These are phyloP conservation scores for Didymellaceae sp. DNA, from an alignment of 2,329 filamentous ascomycete genomes.

Conservation along the genomic window DNA sequence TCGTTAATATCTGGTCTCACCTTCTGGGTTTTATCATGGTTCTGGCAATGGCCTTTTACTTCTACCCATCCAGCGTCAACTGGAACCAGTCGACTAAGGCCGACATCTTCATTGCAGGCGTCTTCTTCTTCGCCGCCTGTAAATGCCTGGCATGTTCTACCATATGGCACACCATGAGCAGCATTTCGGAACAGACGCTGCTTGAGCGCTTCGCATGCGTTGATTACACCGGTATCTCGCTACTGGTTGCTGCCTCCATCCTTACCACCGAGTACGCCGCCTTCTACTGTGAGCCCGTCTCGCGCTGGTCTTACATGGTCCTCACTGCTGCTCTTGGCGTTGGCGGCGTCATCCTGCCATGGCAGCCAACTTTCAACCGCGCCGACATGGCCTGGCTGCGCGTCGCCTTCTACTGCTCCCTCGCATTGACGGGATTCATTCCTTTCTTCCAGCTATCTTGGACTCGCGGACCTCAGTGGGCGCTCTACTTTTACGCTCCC, in stretches of 20 bases:
- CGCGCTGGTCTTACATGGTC: constrained; percentile 84
- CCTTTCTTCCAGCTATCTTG: constrained; percentile 84
- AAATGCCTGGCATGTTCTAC: constrained; percentile 95
- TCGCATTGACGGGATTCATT: constrained; percentile 86
- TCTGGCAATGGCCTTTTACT: constrained; percentile 88
- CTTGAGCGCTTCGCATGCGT: constrained; percentile 97
- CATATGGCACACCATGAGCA: constrained; percentile 99
- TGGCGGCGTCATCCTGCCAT: constrained; percentile 88
- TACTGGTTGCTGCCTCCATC: constrained; percentile 94
- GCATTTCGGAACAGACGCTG: constrained; percentile 85
- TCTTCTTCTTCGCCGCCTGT: constrained; percentile 95
- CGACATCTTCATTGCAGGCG: constrained; percentile 87
- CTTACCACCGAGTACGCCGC: constrained; percentile 98
- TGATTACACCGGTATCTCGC: constrained; percentile 95
- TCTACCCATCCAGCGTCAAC: constrained; percentile 87
- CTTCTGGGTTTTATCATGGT: constrained; percentile 87
- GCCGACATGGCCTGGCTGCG: constrained; percentile 91
- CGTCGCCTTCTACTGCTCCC: constrained; percentile 87
- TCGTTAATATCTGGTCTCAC: constrained; percentile 98
- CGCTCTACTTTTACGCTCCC: constrained; percentile 87
- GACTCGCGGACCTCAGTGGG: constrained; percentile 79
- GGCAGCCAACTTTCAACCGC: constrained; percentile 95
- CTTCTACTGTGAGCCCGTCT: constrained; percentile 94
- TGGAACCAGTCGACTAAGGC: constrained; percentile 86
- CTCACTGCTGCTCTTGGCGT: constrained; percentile 82